Percentiles rank a stretch among this genome's conserved stretches.
Evolutionary conservation across 2,329 filamentous ascomycete genomes (phyloP).

Genomic region (Sporothrix brunneoviolacea): DNA sequence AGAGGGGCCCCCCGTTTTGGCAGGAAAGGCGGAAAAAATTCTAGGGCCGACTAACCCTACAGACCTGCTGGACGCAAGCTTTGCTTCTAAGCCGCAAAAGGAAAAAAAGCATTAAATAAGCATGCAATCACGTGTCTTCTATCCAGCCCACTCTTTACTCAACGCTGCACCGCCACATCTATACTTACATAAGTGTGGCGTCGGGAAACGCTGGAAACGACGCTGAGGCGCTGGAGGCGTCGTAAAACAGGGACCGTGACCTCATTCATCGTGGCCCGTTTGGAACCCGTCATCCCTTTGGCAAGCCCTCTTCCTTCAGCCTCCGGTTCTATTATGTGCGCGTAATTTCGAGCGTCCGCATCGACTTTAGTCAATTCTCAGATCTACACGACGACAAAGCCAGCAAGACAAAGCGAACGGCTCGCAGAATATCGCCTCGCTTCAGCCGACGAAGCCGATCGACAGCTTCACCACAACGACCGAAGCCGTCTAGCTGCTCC

Average conservation of each 20-base stretch:
- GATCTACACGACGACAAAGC: no score
- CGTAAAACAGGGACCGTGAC: not conserved
- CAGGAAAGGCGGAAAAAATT: constrained; percentile 13
- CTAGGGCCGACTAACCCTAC: constrained; percentile 19
- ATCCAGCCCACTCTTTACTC: not conserved
- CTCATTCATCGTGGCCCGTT: not conserved
- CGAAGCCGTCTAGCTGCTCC: not conserved
- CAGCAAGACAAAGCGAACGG: no score
- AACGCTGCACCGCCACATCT: not conserved
- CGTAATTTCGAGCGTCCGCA: no score
- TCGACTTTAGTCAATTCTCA: no score
- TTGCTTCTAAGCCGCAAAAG: not conserved
- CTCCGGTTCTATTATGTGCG: no score
- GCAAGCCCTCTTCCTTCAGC: no score
- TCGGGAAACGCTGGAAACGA: no score
- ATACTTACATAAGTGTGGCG: no score
- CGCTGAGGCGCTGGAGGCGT: not conserved
- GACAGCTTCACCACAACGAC: not conserved
- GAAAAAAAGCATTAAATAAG: not conserved
- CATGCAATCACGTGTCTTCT: constrained; percentile 5
- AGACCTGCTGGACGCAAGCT: not conserved
- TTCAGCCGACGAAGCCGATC: not conserved
- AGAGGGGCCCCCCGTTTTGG: constrained; percentile 1
- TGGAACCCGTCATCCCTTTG: not conserved
- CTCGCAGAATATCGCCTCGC: no score